Evolutionary conservation across 805 yeast species (phyloP), one percentile per base, ranked within the genome.

Genomic region (Metschnikowia dekortorum): DNA sequence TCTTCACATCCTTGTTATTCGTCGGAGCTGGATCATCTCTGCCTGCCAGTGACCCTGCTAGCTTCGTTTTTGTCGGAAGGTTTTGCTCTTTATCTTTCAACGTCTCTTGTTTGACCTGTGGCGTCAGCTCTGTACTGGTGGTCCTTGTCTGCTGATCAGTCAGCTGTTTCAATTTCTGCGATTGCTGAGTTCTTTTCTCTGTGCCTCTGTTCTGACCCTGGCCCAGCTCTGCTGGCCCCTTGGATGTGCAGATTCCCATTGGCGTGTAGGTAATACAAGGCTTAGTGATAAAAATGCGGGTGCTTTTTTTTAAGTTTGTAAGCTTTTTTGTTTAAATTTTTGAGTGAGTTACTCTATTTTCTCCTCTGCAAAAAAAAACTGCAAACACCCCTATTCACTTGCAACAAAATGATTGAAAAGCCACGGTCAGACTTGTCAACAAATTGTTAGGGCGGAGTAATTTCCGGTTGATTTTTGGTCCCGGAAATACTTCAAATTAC

Each of bases 1-100:
- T 83, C 64, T 90, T 90, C 48, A 84, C 82, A 51, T 82, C 87
- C 53, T 76, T 64, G 28, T 57, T 63, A 30, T 49, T 53, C 3
- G 55, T 52, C 33, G 48, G 50, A n/a, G 43, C 47, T 18, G 48
- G 46, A 18, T 49, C 48, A 48, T 45, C 40, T 39, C 44, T 34
- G 26, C 42, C 49, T 29, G 41, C 41, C 39, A 37, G 47, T 36
- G 39, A 30, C 28, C 41, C 41, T 29, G 41, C 28, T 28, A 8
- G 40, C 14, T 14, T 28, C 26, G 34, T 16, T 36, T 42, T 42
- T 7, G 37, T 32, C n/a, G 16, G 35, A 44, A 22, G 30, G 28
- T 16, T 30, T 30, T 37, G 40, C 18, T 29, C 47, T 39, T 36
- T 14, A 36, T 5, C 31, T 28, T 44, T 36, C 16, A 9, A 16